These are phyloP conservation scores for Citrus maxima DNA, from an alignment of 345 rosid genomes.

Conservation along the genomic window DNA sequence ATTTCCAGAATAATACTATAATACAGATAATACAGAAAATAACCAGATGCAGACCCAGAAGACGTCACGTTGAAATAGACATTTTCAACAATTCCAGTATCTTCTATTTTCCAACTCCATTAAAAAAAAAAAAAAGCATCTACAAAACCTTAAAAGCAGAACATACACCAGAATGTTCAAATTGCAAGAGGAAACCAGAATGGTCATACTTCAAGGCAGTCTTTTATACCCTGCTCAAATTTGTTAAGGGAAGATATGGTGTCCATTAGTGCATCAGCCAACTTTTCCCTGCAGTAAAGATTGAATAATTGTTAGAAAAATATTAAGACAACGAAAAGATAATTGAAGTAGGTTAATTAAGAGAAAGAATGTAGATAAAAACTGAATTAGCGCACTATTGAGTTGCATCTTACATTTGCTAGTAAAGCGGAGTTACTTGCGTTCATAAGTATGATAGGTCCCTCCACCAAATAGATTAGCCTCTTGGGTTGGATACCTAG, in stretches of 20 bases:
- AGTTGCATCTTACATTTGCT: no score
- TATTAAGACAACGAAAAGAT: not conserved
- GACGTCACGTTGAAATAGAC: not conserved
- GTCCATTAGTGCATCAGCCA: slow-evolving; percentile 46
- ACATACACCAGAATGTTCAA: slow-evolving; percentile 5
- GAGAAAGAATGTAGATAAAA: not conserved
- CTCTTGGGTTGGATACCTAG: no score
- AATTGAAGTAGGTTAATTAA: not conserved
- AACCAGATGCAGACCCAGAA: not conserved
- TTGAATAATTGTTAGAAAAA: not conserved
- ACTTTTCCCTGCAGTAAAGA: slow-evolving; percentile 37
- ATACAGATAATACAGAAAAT: not conserved
- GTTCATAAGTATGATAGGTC: no score
- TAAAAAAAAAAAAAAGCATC: not conserved
- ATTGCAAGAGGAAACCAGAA: not conserved
- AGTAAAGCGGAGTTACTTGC: no score
- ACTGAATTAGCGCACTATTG: not conserved
- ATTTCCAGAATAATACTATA: not conserved
- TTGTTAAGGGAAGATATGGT: slow-evolving; percentile 54
- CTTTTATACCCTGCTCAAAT: slow-evolving; percentile 56
- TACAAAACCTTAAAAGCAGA: slow-evolving; percentile 12
- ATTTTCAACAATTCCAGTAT: not conserved
- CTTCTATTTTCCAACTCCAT: slow-evolving; percentile 1
- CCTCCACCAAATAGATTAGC: no score
- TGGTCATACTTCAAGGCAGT: slow-evolving; percentile 54